These are phyloP conservation scores for Fusarium sp. DNA, from an alignment of 2,329 filamentous ascomycete genomes.

Conservation along the genomic window DNA sequence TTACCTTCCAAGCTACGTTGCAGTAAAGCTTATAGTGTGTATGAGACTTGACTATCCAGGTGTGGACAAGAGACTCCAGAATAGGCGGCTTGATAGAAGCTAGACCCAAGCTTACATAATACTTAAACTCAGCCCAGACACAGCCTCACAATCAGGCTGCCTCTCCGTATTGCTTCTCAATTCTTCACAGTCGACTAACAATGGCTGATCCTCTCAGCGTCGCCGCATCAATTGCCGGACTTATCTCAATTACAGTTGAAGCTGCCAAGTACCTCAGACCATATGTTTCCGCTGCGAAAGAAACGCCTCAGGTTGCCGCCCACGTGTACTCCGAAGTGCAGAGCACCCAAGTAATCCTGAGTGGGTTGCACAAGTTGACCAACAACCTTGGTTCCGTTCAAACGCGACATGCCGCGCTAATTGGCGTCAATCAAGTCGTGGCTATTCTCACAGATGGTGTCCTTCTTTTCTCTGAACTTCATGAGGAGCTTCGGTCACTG, in stretches of 20 bases:
- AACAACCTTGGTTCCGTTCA: background rate
- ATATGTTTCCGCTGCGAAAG: slow-evolving; percentile 26
- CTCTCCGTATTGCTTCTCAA: no score
- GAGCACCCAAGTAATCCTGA: slow-evolving; percentile 16
- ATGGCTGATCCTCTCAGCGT: slow-evolving; percentile 27
- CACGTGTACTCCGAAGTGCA: slow-evolving; percentile 29
- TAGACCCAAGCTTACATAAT: no score
- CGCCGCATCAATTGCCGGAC: slow-evolving; percentile 27
- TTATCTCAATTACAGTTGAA: background rate
- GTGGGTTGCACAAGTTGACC: slow-evolving; percentile 2
- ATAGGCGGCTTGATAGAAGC: no score
- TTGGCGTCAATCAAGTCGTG: slow-evolving; percentile 5
- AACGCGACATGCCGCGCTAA: background rate
- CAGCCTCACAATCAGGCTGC: no score
- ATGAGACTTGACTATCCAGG: no score
- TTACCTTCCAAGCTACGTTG: no score
- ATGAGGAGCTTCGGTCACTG: slow-evolving; percentile 8
- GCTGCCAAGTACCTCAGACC: slow-evolving; percentile 12
- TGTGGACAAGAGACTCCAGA: no score
- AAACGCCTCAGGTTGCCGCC: slow-evolving; percentile 27
- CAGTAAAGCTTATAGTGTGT: no score
- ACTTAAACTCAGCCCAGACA: no score
- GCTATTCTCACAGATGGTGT: slow-evolving; percentile 16
- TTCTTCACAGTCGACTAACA: no score
- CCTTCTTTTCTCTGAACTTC: slow-evolving; percentile 25